phyloP scores from a whole-genome alignment of 2,329 filamentous ascomycete genomes.

The Verticillium zaregamsianum region DNA sequence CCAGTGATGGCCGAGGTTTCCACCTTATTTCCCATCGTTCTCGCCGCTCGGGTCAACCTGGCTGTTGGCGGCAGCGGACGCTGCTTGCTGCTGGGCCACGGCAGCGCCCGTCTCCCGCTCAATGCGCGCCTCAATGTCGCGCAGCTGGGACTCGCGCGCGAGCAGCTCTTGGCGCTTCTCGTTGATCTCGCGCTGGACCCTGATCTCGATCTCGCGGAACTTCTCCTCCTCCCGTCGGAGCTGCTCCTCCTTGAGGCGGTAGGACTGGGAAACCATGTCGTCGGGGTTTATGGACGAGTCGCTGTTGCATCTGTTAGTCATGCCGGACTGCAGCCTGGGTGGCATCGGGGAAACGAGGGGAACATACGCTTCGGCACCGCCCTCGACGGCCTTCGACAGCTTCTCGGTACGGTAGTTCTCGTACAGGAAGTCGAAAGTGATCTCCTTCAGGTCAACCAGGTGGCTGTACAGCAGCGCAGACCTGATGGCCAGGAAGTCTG shows the following conservation, averaged over 20 bases:
- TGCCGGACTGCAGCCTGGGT: constrained; percentile 18
- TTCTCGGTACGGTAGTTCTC: constrained; percentile 99
- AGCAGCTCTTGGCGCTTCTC: constrained; percentile 98
- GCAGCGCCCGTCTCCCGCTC: constrained; percentile 62
- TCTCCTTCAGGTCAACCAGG: constrained; percentile 97
- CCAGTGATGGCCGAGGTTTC: neutral
- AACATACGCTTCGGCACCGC: constrained; percentile 81
- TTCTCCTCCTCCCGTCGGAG: constrained; percentile 99
- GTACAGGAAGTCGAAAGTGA: constrained; percentile 99
- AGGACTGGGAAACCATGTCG: constrained; percentile 92
- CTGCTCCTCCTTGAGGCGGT: constrained; percentile 98
- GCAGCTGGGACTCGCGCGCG: constrained; percentile 95
- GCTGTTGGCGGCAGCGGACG: neutral
- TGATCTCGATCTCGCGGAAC: constrained; percentile 97
- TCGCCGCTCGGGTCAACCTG: neutral
- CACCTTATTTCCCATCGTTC: neutral
- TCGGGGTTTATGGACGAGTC: constrained; percentile 97
- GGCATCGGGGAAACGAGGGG: constrained; percentile 2
- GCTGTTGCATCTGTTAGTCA: constrained; percentile 27
- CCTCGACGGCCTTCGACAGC: constrained; percentile 98
- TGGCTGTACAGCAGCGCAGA: constrained; percentile 97
- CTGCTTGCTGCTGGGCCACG: neutral
- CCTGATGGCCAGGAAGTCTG: constrained; percentile 95
- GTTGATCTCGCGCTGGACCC: constrained; percentile 99
- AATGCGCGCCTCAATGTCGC: constrained; percentile 98